Evolutionary conservation across 2,329 filamentous ascomycete genomes (phyloP).

Genomic region (Graphilbum sp.): DNA sequence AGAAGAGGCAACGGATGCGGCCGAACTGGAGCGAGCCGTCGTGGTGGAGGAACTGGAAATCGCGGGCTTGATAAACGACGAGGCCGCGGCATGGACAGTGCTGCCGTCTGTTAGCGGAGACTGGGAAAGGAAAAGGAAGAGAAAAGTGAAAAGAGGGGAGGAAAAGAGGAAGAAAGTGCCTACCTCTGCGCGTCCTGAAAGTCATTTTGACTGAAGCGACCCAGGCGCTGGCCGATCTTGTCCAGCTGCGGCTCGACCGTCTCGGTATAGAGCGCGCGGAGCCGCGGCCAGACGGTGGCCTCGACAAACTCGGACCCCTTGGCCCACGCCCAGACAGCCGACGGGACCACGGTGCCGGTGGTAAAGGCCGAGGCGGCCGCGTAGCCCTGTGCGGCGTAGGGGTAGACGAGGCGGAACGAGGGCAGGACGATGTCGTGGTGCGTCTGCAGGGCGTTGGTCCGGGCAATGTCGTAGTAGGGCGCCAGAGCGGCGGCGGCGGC

Average conservation of each 20-base stretch:
- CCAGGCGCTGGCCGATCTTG: constrained; percentile 79
- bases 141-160: no score
- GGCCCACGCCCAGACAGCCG: constrained; percentile 53
- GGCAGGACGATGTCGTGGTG: constrained; percentile 63
- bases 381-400: constrained; percentile 58
- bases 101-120: neutral
- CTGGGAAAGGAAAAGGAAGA: neutral
- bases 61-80: constrained; percentile 22
- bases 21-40: constrained; percentile 5
- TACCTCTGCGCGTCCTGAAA: neutral
- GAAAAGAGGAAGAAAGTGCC: no score
- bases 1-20: constrained; percentile 8
- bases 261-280: constrained; percentile 67
- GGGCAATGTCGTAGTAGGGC: constrained; percentile 58
- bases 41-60: constrained; percentile 12
- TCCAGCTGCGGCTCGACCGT: constrained; percentile 92
- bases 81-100: constrained; percentile 9
- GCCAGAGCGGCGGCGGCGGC: constrained; percentile 37
- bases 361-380: constrained; percentile 48
- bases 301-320: constrained; percentile 56
- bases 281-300: constrained; percentile 61
- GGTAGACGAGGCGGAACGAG: constrained; percentile 42
- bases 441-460: constrained; percentile 45
- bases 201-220: constrained; percentile 45
- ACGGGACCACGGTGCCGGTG: constrained; percentile 54